Conservation (phyloP, 2,329 filamentous ascomycete genomes). For the Thelonectria rubi region DNA sequence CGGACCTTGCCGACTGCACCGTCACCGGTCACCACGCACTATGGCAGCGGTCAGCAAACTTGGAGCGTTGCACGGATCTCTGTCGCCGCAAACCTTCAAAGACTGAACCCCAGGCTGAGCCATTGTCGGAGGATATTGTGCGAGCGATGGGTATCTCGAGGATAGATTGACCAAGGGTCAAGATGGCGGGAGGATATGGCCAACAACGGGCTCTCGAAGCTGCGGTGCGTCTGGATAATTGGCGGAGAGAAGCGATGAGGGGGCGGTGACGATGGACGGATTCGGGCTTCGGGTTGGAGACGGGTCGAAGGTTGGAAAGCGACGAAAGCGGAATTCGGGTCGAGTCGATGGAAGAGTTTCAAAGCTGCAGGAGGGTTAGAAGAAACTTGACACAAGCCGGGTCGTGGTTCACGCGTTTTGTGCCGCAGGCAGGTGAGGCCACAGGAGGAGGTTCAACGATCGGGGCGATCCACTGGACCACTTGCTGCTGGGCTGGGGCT, state of each 20-base stretch:
- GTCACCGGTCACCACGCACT: constrained; percentile 99
- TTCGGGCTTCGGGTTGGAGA: constrained; percentile 11
- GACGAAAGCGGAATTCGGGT: constrained; percentile 25
- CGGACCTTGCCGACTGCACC: constrained; percentile 97
- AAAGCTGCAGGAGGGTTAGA: constrained; percentile 43
- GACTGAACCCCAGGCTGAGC: constrained; percentile 88
- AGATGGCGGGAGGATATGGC: constrained; percentile 9
- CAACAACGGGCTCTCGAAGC: constrained; percentile 13
- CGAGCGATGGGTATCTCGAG: constrained; percentile 13
- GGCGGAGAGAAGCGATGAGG: constrained; percentile 10
- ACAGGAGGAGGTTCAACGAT: constrained; percentile 42
- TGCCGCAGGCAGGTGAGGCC: constrained; percentile 45
- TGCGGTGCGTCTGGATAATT: constrained; percentile 16
- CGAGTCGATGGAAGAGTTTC: constrained; percentile 33
- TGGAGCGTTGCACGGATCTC: constrained; percentile 29
- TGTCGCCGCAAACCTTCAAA: constrained; percentile 74
- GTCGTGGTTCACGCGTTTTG: constrained; percentile 44
- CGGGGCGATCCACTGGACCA: constrained; percentile 37
- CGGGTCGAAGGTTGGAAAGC: constrained; percentile 15
- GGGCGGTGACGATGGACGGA: constrained; percentile 5
- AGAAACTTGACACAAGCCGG: constrained; percentile 43
- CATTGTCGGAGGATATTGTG: constrained; percentile 57
- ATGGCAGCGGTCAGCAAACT: constrained; percentile 46
- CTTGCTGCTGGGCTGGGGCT: constrained; percentile 11
- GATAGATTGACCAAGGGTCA: constrained; percentile 7